Percentiles rank a stretch among this genome's conserved stretches.
Conservation (phyloP, 192 early-diverging fungal genomes). For the Mortierella hygrophila region DNA sequence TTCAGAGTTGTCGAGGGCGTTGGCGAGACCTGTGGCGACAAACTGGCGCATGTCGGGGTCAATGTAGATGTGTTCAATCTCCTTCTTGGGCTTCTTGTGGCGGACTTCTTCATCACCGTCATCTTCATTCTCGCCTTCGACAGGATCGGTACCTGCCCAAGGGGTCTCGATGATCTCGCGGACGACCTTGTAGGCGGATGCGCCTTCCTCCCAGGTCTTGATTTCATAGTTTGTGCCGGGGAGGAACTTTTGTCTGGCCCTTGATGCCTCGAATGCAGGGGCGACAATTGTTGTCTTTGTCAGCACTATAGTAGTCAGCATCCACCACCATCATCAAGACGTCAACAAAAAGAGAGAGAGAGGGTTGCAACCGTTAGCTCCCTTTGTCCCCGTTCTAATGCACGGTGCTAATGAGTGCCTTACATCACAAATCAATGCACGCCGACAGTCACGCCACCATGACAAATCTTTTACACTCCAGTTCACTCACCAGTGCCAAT, state of each 20-base stretch:
- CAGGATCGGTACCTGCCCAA: constrained; percentile 20
- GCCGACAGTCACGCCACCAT: background rate
- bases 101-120: background rate
- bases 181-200: constrained; percentile 60
- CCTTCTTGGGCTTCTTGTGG: constrained; percentile 31
- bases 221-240: constrained; percentile 41
- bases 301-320: constrained; percentile 11
- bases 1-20: constrained; percentile 27
- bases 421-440: too few species aligned
- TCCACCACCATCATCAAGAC: background rate
- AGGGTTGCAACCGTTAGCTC: background rate
- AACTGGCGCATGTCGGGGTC: constrained; percentile 62
- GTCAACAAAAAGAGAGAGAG: background rate
- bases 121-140: background rate
- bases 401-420: too few species aligned
- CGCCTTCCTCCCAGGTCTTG: constrained; percentile 61
- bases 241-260: constrained; percentile 50
- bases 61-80: constrained; percentile 41
- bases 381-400: background rate
- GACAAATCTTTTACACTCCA: background rate
- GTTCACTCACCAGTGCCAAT: constrained; percentile 19
- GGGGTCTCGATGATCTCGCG: constrained; percentile 30
- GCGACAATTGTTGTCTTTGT: constrained; percentile 60
- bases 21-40: constrained; percentile 53
- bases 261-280: constrained; percentile 64